A percentile compares a stretch with the other conserved stretches of the same genome.
Evolutionary conservation across 805 yeast genomes (phyloP).

Genomic region (Candida morakotiae): DNA sequence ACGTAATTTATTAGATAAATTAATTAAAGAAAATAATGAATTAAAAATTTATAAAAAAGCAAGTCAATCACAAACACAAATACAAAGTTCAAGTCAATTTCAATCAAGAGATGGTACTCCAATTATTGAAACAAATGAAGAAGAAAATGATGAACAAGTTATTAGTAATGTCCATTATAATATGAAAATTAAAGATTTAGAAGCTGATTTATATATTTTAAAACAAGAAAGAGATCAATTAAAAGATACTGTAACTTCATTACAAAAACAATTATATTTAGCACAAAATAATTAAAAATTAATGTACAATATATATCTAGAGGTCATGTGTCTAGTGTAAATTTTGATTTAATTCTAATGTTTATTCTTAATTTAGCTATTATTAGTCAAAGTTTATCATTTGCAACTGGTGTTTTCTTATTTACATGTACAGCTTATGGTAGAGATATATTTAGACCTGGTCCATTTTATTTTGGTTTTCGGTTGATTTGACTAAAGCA

Average conservation of each 20-base stretch:
- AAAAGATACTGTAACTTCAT: constrained; percentile 52
- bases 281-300: constrained; percentile 11
- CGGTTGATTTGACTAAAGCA: too few relatives aligned
- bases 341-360: constrained; percentile 59
- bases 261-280: constrained; percentile 54
- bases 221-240: constrained; percentile 82
- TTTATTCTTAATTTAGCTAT: constrained; percentile 56
- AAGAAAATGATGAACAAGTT: constrained; percentile 22
- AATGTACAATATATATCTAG: too few relatives aligned
- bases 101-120: constrained; percentile 26
- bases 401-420: constrained; percentile 57
- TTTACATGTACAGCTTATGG: constrained; percentile 42
- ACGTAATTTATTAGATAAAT: constrained; percentile 50
- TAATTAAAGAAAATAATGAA: constrained; percentile 67
- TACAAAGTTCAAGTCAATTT: too few relatives aligned
- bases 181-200: constrained; percentile 73
- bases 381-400: constrained; percentile 54
- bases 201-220: constrained; percentile 77
- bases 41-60: constrained; percentile 50
- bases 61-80: too few relatives aligned
- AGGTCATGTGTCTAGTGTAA: constrained; percentile 42
- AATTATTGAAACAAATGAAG: too few relatives aligned
- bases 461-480: constrained; percentile 66
- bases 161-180: constrained; percentile 55
- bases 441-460: constrained; percentile 52